Conservation (phyloP, 1,139 yeast genomes). For the Saccharomyces hybrid region DNA sequence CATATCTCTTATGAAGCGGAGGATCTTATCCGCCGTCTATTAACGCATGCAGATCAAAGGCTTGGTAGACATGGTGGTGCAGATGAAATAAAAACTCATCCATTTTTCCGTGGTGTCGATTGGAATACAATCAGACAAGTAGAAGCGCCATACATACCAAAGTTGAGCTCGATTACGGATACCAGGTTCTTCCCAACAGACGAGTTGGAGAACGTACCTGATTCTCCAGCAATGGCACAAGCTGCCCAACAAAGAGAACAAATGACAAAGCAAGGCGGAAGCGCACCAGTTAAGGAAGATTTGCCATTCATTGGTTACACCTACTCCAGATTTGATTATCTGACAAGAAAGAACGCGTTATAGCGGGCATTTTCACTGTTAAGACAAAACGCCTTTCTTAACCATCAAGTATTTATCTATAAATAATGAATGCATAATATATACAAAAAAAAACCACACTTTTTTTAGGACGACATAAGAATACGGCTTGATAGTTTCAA, state of each 20-base stretch:
- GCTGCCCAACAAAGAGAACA: conserved; percentile 52
- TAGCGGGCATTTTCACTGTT: conserved; percentile 20
- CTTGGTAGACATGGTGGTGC: conserved; percentile 92
- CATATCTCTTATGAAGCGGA: conserved; percentile 92
- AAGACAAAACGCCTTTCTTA: not conserved
- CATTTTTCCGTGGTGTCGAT: conserved; percentile 94
- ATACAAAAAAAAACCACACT: not conserved
- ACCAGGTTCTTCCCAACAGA: conserved; percentile 98
- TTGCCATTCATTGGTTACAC: conserved; percentile 96
- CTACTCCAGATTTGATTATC: conserved; percentile 84
- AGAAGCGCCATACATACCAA: conserved; percentile 91
- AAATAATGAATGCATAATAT: conserved; percentile 3
- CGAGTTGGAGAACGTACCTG: conserved; percentile 91
- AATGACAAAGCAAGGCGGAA: conserved; percentile 33
- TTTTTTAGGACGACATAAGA: not conserved
- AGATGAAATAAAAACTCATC: conserved; percentile 83
- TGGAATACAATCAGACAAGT: conserved; percentile 91
- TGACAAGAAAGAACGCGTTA: conserved; percentile 79
- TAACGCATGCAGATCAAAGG: conserved; percentile 79
- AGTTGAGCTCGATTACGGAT: conserved; percentile 80
- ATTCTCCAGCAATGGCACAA: conserved; percentile 73
- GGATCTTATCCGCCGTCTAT: conserved; percentile 74
- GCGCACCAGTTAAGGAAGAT: conserved; percentile 52
- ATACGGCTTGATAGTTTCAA: no score
- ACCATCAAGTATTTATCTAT: not conserved